phyloP scores from a whole-genome alignment of 1,284 basidiomycete species.

The Agaricales sp. region DNA sequence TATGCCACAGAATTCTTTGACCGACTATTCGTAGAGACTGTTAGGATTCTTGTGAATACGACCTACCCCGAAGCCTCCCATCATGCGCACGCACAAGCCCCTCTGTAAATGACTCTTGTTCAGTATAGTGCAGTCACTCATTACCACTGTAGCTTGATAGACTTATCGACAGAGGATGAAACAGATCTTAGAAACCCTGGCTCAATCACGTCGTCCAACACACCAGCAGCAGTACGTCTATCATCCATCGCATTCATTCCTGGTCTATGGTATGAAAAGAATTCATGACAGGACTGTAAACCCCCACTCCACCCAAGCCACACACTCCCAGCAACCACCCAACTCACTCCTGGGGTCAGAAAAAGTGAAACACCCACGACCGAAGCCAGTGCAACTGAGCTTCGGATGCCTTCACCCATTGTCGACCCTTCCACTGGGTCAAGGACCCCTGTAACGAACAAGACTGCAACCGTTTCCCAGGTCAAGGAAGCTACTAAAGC shows the following conservation, averaged over 20 bases:
- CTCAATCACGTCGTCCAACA: too few relatives aligned
- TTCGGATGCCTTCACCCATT: too few relatives aligned
- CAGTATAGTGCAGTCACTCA: neutral
- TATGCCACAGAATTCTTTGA: slow-evolving; percentile 7
- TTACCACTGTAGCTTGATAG: neutral
- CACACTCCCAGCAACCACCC: neutral
- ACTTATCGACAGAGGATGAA: neutral
- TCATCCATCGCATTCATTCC: too few relatives aligned
- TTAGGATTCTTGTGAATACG: slow-evolving; percentile 6
- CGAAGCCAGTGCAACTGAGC: slow-evolving; percentile 7
- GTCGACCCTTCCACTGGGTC: too few relatives aligned
- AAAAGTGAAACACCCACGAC: slow-evolving; percentile 1
- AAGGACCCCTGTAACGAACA: too few relatives aligned
- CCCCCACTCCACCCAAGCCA: neutral
- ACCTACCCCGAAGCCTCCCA: neutral
- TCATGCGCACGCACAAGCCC: neutral
- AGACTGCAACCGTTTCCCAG: too few relatives aligned
- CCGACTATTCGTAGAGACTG: slow-evolving; percentile 9
- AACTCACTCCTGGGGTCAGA: neutral
- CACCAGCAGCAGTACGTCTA: neutral
- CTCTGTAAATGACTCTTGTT: neutral
- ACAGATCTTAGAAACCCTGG: too few relatives aligned
- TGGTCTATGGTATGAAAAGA: too few relatives aligned
- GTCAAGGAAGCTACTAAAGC: too few relatives aligned
- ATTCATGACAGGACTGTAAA: neutral